Evolutionary conservation across 768 basidiomycete genomes (phyloP), one percentile per base, ranked within the genome.

Genomic region (Tremella mesenterica): DNA sequence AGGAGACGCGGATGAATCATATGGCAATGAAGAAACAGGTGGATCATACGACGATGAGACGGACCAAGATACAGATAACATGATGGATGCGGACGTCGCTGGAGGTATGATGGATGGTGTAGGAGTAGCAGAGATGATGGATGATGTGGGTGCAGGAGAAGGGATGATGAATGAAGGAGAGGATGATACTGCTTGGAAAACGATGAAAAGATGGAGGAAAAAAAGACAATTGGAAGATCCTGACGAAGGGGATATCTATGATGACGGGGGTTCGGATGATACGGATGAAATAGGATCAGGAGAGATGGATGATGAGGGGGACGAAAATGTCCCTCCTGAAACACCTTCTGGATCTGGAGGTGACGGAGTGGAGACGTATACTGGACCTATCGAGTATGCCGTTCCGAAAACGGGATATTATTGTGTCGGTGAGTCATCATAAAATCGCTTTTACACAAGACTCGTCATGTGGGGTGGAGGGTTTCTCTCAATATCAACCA

Each of bases 371-470:
- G 57, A 57, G 4, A 52, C 58, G 18, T 92, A 91, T 65, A 73
- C 74, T 0, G 78, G 79, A 26, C 84, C 90, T 1, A 88, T 93
- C 60, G 83, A 83, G 45, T 96, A 97, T 71, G 72, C 78, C 21
- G 88, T 97, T 21, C 76, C 77, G 25, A 85, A 85, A 72, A 91
- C 88, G 1, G 95, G 93, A 1, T 96, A 95, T 71, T 97, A 95
- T 71, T 97, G 93, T 71, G 84, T 93, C 58, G 91, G 92, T 85
- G 70, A 74, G 87, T 67, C 31, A 23, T 12, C 36, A 12, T 20
- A 18, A 43, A 10, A 20, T 41, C 4, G n/a, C n/a, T n/a, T n/a
- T n/a, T n/a, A n/a, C n/a, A n/a, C n/a, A n/a, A n/a, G n/a, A n/a
- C n/a, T n/a, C n/a, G n/a, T n/a, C n/a, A n/a, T n/a, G n/a, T n/a